A percentile compares a stretch with the other conserved stretches of the same genome.
These are phyloP conservation scores for Eucalyptus polyanthemos DNA, from an alignment of 345 rosid genomes.

Conservation along the genomic window DNA sequence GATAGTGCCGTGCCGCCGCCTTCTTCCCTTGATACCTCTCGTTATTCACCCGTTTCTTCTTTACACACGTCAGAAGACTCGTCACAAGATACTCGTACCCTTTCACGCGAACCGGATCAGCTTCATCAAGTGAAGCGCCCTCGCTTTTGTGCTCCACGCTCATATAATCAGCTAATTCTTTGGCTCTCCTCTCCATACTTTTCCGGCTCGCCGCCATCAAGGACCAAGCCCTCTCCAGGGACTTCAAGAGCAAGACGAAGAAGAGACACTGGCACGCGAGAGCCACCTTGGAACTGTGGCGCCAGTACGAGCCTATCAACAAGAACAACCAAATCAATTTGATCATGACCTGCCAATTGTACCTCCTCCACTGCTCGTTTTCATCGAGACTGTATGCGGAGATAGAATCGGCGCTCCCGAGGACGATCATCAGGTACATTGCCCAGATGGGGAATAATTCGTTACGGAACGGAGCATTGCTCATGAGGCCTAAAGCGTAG, in stretches of 20 bases:
- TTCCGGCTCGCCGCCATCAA: not conserved
- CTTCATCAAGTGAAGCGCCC: rapidly evolving
- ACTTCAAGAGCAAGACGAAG: too few species aligned
- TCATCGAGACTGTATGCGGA: not conserved
- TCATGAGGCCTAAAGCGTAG: not conserved
- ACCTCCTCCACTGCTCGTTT: not conserved
- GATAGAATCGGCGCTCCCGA: not conserved
- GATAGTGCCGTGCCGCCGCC: too few species aligned
- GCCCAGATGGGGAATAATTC: not conserved
- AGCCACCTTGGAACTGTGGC: rapidly evolving
- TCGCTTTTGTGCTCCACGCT: not conserved
- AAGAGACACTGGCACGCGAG: too few species aligned
- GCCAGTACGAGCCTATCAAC: not conserved
- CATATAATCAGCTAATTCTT: not conserved
- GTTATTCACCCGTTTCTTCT: not conserved
- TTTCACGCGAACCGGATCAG: not conserved
- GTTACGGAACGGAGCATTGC: not conserved
- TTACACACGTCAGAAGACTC: too few species aligned
- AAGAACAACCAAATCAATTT: not conserved
- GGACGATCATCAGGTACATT: not conserved
- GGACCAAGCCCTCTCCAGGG: not conserved
- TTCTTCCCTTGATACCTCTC: too few species aligned
- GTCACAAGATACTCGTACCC: too few species aligned
- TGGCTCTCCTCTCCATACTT: not conserved
- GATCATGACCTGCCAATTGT: not conserved